Conservation (phyloP, 495 filamentous ascomycete genomes). For the Penicillium simplicissimum region DNA sequence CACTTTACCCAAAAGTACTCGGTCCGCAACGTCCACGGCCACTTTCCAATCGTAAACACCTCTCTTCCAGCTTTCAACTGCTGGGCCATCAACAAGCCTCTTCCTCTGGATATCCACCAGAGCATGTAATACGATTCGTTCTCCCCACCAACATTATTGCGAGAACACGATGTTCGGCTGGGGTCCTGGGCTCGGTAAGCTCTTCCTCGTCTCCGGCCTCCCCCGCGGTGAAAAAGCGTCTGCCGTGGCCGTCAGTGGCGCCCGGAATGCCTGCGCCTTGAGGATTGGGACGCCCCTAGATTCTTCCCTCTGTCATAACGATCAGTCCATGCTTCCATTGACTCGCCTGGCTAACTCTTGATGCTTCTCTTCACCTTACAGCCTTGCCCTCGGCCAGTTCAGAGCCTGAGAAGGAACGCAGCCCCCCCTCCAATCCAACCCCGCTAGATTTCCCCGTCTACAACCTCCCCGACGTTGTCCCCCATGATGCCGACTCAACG, state of each 20-base stretch:
- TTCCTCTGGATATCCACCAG: slow-evolving; percentile 13
- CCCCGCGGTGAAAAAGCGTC: neutral
- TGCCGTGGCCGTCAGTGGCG: slow-evolving; percentile 16
- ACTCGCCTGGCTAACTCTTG: neutral
- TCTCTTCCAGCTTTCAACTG: neutral
- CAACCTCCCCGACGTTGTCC: slow-evolving; percentile 29
- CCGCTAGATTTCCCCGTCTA: slow-evolving; percentile 53
- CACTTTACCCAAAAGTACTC: neutral
- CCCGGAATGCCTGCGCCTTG: slow-evolving; percentile 4
- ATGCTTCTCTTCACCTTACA: slow-evolving; percentile 6
- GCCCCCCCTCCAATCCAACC: slow-evolving; percentile 47
- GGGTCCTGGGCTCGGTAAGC: slow-evolving; percentile 39
- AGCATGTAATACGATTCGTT: slow-evolving; percentile 16
- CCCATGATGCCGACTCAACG: slow-evolving; percentile 28
- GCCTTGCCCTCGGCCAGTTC: slow-evolving; percentile 38
- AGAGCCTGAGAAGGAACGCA: slow-evolving; percentile 45
- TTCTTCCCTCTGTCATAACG: neutral
- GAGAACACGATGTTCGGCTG: slow-evolving; percentile 40
- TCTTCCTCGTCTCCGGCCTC: neutral
- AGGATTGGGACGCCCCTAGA: neutral
- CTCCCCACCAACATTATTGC: neutral
- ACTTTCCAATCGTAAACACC: neutral
- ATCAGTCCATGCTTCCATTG: neutral
- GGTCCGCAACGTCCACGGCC: neutral
- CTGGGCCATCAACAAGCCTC: neutral